These are phyloP conservation scores for Pleurotus eryngii DNA, from an alignment of 768 basidiomycete species.

Conservation along the genomic window DNA sequence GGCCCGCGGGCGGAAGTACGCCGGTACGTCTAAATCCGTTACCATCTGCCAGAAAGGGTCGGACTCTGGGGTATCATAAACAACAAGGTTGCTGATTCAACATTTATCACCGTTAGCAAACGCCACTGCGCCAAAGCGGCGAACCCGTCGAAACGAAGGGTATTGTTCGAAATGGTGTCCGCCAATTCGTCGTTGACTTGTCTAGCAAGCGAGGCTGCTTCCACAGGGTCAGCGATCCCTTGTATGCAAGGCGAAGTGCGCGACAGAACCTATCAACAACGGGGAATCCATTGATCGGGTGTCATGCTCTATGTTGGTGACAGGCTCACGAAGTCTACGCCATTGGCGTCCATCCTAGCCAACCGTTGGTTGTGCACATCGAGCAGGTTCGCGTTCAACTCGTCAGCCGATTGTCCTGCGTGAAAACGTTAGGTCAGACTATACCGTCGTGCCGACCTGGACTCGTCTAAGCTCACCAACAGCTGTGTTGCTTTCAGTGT, in stretches of 20 bases:
- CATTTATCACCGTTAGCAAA: too few species aligned
- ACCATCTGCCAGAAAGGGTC: slow-evolving; percentile 37
- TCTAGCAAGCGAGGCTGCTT: slow-evolving; percentile 30
- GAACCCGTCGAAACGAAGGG: slow-evolving; percentile 38
- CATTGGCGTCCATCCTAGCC: slow-evolving; percentile 31
- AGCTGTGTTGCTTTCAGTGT: not conserved
- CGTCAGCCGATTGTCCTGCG: slow-evolving; percentile 26
- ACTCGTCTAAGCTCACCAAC: slow-evolving; percentile 24
- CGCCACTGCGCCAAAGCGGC: slow-evolving; percentile 24
- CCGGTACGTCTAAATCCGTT: slow-evolving; percentile 33
- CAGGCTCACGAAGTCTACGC: slow-evolving; percentile 32
- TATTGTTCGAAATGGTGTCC: slow-evolving; percentile 34
- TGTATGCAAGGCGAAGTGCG: slow-evolving; percentile 37
- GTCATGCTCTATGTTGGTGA: not conserved
- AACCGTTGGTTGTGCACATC: slow-evolving; percentile 38
- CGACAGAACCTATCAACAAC: slow-evolving; percentile 29
- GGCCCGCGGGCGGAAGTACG: slow-evolving; percentile 34
- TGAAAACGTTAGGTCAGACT: too few species aligned
- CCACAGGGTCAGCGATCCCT: slow-evolving; percentile 30
- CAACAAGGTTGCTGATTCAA: slow-evolving; percentile 27
- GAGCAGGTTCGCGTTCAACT: slow-evolving; percentile 29
- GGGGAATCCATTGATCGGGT: too few species aligned
- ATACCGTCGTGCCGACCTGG: too few species aligned
- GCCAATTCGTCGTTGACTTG: slow-evolving; percentile 35
- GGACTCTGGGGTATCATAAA: slow-evolving; percentile 37